Conservation (phyloP, 2,329 filamentous ascomycete genomes). For the Aspergillus ochraceus region DNA sequence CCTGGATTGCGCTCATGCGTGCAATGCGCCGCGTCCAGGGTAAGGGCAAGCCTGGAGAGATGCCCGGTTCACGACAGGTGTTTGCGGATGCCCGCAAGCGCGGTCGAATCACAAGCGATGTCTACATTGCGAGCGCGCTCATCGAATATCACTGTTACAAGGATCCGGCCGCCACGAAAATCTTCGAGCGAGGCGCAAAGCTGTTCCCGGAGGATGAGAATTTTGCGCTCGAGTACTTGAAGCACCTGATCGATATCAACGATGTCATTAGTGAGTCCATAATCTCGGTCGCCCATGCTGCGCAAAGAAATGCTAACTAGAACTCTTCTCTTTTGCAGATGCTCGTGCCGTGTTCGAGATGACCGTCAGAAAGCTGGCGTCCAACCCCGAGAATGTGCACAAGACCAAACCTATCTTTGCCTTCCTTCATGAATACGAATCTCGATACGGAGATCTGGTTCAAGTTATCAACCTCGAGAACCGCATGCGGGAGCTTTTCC, state of each 20-base stretch:
- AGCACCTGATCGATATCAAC: conserved; percentile 87
- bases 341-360: conserved; percentile 95
- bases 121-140: conserved; percentile 89
- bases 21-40: conserved; percentile 94
- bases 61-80: conserved; percentile 75
- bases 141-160: conserved; percentile 97
- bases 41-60: conserved; percentile 68
- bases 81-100: conserved; percentile 86
- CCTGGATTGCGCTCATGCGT: conserved; percentile 93
- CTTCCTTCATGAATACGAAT: conserved; percentile 95
- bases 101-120: conserved; percentile 87
- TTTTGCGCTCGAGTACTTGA: conserved; percentile 94
- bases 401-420: conserved; percentile 84
- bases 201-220: conserved; percentile 91
- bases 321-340: conserved; percentile 55
- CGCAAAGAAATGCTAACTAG: conserved; percentile 12
- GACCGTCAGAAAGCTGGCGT: conserved; percentile 76
- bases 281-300: not conserved
- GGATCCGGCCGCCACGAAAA: conserved; percentile 86
- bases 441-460: conserved; percentile 85
- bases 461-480: conserved; percentile 90
- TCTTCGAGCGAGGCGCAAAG: conserved; percentile 91
- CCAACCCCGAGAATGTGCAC: conserved; percentile 69
- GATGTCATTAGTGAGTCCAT: conserved; percentile 80
- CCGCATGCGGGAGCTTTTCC: conserved; percentile 91